These are phyloP conservation scores for Botrytis paeoniae DNA, from an alignment of 2,329 filamentous ascomycete species.

Conservation along the genomic window DNA sequence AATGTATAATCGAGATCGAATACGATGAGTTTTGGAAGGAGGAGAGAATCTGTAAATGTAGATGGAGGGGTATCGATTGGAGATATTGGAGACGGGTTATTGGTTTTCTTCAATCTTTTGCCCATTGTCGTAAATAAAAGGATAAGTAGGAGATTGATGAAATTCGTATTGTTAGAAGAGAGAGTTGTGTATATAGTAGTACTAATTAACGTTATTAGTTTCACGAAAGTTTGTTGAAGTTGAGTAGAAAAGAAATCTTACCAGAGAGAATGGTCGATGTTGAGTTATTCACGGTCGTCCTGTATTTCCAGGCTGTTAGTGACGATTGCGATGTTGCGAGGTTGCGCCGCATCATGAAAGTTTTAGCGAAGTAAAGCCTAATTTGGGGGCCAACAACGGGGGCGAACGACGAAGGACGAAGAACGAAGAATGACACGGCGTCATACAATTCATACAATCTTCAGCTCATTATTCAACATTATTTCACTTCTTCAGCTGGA, in stretches of 20 bases:
- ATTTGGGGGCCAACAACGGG: neutral
- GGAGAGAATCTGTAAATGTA: slow-evolving; percentile 31
- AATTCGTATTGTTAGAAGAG: slow-evolving; percentile 1
- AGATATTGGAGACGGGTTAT: slow-evolving; percentile 15
- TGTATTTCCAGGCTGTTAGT: neutral
- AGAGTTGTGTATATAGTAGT: neutral
- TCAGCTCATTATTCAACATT: neutral
- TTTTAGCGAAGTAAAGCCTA: slow-evolving; percentile 1
- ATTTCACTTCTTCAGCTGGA: neutral
- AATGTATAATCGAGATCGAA: slow-evolving; percentile 98
- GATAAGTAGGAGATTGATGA: slow-evolving; percentile 15
- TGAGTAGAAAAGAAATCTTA: neutral
- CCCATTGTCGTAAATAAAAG: slow-evolving; percentile 27
- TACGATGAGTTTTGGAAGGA: slow-evolving; percentile 63
- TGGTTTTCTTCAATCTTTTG: slow-evolving; percentile 28
- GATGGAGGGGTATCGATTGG: slow-evolving; percentile 27
- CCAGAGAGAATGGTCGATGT: neutral
- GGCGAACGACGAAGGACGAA: neutral
- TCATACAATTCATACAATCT: neutral
- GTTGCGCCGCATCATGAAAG: neutral
- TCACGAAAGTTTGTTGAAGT: neutral
- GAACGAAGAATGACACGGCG: neutral
- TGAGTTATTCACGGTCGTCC: neutral
- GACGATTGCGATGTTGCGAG: too few relatives aligned
- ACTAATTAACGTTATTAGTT: neutral